A percentile compares a stretch with the other conserved stretches of the same genome.
Evolutionary conservation across 2,329 filamentous ascomycete genomes (phyloP).

Genomic region (Microcyclosporella mali): DNA sequence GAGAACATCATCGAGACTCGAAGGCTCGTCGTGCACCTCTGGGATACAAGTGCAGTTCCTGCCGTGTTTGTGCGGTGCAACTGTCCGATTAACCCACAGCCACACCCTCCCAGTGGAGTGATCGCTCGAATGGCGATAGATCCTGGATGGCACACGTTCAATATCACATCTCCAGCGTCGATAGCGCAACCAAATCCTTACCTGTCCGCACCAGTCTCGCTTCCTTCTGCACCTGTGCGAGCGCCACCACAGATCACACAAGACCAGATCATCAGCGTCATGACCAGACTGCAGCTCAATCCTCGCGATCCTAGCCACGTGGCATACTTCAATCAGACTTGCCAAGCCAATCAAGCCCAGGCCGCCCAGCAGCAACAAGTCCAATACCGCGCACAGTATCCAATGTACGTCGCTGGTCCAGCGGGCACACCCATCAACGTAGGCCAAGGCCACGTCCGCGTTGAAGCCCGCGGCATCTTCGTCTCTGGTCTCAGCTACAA

Average conservation of each 20-base stretch:
- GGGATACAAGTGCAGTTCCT: conserved; percentile 20
- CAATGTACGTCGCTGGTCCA: conserved; percentile 17
- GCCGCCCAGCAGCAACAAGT: not conserved
- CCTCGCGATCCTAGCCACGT: conserved; percentile 5
- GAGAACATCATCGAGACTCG: conserved; percentile 18
- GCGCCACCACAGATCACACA: conserved; percentile 1
- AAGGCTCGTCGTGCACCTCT: conserved; percentile 24
- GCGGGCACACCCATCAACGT: conserved; percentile 24
- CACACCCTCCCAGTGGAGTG: conserved; percentile 10
- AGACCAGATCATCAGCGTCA: conserved; percentile 8
- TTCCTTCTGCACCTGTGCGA: not conserved
- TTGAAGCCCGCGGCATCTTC: conserved; percentile 27
- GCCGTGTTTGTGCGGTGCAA: conserved; percentile 21
- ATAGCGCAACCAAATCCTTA: conserved; percentile 6
- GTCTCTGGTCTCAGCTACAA: conserved; percentile 26
- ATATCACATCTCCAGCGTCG: conserved; percentile 6
- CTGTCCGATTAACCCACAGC: conserved; percentile 10
- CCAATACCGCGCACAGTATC: conserved; percentile 3
- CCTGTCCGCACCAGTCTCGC: not conserved
- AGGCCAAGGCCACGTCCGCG: conserved; percentile 19
- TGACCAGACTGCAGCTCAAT: conserved; percentile 8
- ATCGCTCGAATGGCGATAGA: conserved; percentile 13
- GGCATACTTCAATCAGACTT: conserved; percentile 5
- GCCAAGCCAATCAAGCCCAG: conserved; percentile 3
- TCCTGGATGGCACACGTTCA: conserved; percentile 19